Percentiles rank a stretch among this genome's conserved stretches.
Evolutionary conservation across 148 eudicot species (phyloP).

Genomic region (Silene conica): DNA sequence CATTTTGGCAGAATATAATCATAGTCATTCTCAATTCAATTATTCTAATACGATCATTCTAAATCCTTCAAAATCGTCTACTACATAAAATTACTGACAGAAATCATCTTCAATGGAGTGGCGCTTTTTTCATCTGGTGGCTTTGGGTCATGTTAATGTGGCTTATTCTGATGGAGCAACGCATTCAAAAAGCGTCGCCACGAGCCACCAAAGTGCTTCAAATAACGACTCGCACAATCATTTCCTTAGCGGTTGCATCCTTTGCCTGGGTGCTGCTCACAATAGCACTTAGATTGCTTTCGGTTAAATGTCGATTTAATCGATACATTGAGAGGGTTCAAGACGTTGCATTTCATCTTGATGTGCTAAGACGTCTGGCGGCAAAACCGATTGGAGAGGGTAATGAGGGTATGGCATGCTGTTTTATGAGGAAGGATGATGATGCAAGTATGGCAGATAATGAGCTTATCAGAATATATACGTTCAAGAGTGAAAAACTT

Average conservation of each 20-base stretch:
- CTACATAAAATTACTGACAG: too few species aligned
- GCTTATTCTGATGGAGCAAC: constrained; percentile 4
- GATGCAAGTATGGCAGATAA: not conserved
- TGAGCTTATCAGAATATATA: not conserved
- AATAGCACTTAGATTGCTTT: not conserved
- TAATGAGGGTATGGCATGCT: not conserved
- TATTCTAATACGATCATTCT: too few species aligned
- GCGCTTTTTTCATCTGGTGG: constrained; percentile 13
- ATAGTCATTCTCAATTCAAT: too few species aligned
- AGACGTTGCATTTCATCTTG: not conserved
- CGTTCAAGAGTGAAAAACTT: not conserved
- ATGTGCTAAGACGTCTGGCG: not conserved
- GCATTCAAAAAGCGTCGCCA: not conserved
- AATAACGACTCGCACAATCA: not conserved
- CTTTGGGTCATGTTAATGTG: constrained; percentile 10
- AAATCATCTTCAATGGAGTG: not conserved
- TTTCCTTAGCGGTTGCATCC: not conserved
- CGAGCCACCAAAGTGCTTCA: not conserved
- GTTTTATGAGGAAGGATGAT: too few species aligned
- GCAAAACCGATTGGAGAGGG: not conserved
- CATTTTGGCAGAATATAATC: too few species aligned
- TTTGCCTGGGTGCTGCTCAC: constrained; percentile 5
- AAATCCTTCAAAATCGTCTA: too few species aligned
- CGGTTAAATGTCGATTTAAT: constrained; percentile 13
- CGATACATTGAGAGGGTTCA: constrained; percentile 3